A percentile compares a stretch with the other conserved stretches of the same genome.
phyloP scores from a whole-genome alignment of 2,329 filamentous ascomycete genomes.

The Onygena corvina region DNA sequence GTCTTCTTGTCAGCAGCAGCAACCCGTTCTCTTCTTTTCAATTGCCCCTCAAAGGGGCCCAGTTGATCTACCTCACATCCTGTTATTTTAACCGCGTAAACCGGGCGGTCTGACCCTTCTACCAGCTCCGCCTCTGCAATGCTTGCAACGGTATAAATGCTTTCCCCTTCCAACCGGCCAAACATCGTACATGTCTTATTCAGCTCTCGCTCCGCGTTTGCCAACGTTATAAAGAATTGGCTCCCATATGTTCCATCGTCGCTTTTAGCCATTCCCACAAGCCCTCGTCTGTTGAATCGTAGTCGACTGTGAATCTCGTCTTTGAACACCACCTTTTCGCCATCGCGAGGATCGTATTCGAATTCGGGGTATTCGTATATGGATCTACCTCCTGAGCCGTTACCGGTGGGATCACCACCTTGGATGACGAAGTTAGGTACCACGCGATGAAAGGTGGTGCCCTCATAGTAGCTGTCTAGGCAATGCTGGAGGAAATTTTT shows the following conservation, averaged over 20 bases:
- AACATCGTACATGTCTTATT: slow-evolving; percentile 88
- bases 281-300: slow-evolving; percentile 80
- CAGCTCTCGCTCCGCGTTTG: slow-evolving; percentile 65
- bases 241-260: slow-evolving; percentile 69
- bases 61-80: slow-evolving; percentile 36
- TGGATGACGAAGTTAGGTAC: slow-evolving; percentile 88
- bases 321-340: slow-evolving; percentile 55
- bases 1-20: slow-evolving; percentile 19
- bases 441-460: slow-evolving; percentile 86
- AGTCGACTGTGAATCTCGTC: slow-evolving; percentile 89
- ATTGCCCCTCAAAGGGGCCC: slow-evolving; percentile 35
- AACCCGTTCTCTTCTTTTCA: slow-evolving; percentile 32
- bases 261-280: slow-evolving; percentile 88
- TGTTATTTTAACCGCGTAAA: slow-evolving; percentile 70
- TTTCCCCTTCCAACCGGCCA: slow-evolving; percentile 81
- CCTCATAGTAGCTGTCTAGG: slow-evolving; percentile 88
- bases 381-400: slow-evolving; percentile 78
- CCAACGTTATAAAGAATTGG: slow-evolving; percentile 94
- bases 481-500: slow-evolving; percentile 94
- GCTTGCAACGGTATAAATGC: slow-evolving; percentile 88
- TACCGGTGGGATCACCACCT: slow-evolving; percentile 87
- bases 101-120: slow-evolving; percentile 64
- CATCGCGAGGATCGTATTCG: slow-evolving; percentile 42
- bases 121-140: slow-evolving; percentile 80
- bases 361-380: slow-evolving; percentile 64